A percentile compares a stretch with the other conserved stretches of the same genome.
These are phyloP conservation scores for Penicillium sp. DNA, from an alignment of 2,329 filamentous ascomycete genomes.

Conservation along the genomic window DNA sequence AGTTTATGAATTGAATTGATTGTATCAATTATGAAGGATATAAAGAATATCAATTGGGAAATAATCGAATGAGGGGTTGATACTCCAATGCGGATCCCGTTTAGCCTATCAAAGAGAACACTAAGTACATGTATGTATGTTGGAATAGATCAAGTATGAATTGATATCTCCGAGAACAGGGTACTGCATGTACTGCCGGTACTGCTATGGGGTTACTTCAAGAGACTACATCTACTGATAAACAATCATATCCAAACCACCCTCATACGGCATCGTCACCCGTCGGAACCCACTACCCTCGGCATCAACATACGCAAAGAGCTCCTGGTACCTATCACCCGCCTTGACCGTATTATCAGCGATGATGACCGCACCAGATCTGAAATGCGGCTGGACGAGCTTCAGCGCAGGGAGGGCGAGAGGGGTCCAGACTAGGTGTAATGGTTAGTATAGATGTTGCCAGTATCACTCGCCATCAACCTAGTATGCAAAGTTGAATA, in stretches of 20 bases:
- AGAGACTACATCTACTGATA: constrained; percentile 12
- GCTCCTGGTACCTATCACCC: constrained; percentile 12
- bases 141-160: neutral
- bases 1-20: neutral
- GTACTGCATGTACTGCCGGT: neutral
- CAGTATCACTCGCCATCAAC: neutral
- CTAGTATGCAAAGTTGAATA: neutral
- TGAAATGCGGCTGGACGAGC: constrained; percentile 16
- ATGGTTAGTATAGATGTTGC: neutral
- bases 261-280: constrained; percentile 21
- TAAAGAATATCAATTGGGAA: neutral
- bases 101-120: neutral
- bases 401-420: constrained; percentile 50
- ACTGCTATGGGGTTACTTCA: neutral
- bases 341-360: constrained; percentile 20
- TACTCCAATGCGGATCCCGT: neutral
- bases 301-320: constrained; percentile 22
- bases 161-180: neutral
- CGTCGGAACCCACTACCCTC: constrained; percentile 18
- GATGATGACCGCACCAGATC: constrained; percentile 19
- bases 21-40: neutral
- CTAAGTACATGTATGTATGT: neutral
- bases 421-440: constrained; percentile 54
- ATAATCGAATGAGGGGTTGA: constrained; percentile 2
- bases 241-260: constrained; percentile 23